Evolutionary conservation across 75 land plant genomes (phyloP).

Genomic region (Chamaecyparis obtusa): DNA sequence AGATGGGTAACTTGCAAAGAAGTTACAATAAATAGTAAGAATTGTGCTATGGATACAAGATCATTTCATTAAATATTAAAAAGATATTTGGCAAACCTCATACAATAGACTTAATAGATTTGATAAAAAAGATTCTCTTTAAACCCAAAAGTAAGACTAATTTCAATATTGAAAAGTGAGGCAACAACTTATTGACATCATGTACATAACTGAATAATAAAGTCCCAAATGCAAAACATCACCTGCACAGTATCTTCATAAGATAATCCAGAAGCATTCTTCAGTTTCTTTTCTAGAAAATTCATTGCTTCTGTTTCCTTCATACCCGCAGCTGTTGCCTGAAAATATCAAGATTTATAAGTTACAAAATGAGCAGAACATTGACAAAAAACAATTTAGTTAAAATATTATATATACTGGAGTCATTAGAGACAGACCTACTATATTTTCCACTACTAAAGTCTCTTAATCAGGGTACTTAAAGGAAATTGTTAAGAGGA

Average conservation of each 20-base stretch:
- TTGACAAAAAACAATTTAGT: neutral
- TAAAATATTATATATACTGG: neutral
- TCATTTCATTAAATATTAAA: neutral
- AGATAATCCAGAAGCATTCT: conserved; percentile 76
- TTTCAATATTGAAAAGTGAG: no score
- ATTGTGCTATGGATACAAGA: neutral
- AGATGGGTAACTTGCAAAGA: neutral
- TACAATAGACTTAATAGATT: no score
- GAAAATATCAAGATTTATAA: conserved; percentile 3
- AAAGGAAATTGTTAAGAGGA: neutral
- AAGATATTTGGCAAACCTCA: conserved; percentile 1
- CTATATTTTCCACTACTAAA: neutral
- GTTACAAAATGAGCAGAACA: neutral
- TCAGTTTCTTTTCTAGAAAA: conserved; percentile 93
- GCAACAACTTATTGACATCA: neutral
- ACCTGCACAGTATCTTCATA: conserved; percentile 97
- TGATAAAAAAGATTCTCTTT: neutral
- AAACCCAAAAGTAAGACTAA: neutral
- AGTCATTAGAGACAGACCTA: neutral
- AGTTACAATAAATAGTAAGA: neutral
- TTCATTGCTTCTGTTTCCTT: conserved; percentile 95
- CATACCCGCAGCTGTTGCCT: conserved; percentile 91
- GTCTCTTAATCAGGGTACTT: neutral
- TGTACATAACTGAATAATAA: neutral
- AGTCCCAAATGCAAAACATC: neutral